Evolutionary conservation across 1,284 basidiomycete genomes (phyloP), one percentile per base, ranked within the genome.

Genomic region (Irpex rosettiformis): DNA sequence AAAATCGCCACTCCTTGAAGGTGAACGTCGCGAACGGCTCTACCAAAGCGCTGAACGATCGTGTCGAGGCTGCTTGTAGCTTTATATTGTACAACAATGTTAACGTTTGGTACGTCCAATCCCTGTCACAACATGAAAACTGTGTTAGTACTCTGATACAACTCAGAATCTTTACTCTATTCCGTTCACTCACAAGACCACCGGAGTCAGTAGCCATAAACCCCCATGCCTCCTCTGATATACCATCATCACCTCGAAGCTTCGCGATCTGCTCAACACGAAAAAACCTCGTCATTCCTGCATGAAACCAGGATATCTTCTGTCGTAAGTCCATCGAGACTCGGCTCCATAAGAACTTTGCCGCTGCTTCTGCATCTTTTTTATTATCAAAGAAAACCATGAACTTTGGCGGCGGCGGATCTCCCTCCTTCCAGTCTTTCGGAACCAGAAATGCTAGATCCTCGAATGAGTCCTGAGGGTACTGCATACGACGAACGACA

Each of bases 81-180:
- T 6, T 61, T 61, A 70, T 70, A 76, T 55, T 75, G 73, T 1
- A 73, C 59, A 10, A 73, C 66, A 3, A 74, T 21, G 18, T 61
- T 33, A 11, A 77, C 66, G 58, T 75, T 66, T 0, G 66, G 65
- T 6, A 75, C n/a, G 58, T 74, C 70, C 33, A 74, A 62, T 16
- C 73, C 72, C 73, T 74, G 21, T 16, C 8, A 22, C n/a, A 8
- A 22, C 5, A 21, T 37, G 33, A 37, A 16, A 7, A 37, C 16
- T 16, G 33, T n/a, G n/a, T n/a, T n/a, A n/a, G n/a, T n/a, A n/a
- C n/a, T n/a, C n/a, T n/a, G n/a, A n/a, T n/a, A n/a, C 33, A 37
- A 37, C 7, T 37, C 16, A 37, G 33, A 37, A 16, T 16, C 6
- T 37, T 7, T 7, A 37, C 33, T 6, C 7, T 37, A 37, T n/a